Percentiles rank a stretch among this genome's conserved stretches.
phyloP scores from a whole-genome alignment of 768 basidiomycete genomes.

The Pleurotus sapidus region DNA sequence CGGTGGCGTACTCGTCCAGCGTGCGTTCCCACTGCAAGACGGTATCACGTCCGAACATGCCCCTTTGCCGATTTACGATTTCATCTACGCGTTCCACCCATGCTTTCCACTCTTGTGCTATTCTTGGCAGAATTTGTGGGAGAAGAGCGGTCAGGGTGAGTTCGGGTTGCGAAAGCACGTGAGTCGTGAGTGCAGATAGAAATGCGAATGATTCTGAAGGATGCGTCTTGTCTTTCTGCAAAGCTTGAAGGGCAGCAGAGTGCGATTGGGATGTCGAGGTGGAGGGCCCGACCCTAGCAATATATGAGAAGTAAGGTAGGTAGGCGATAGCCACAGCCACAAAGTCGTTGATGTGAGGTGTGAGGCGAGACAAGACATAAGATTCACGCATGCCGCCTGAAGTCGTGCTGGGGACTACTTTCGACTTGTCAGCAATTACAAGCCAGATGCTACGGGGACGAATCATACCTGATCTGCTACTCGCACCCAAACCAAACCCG shows the following conservation, averaged over 20 bases:
- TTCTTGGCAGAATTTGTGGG: constrained; percentile 58
- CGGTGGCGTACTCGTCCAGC: constrained; percentile 63
- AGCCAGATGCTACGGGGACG: constrained; percentile 7
- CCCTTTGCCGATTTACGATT: constrained; percentile 66
- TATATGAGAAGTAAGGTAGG: constrained; percentile 79
- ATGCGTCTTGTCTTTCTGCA: constrained; percentile 65
- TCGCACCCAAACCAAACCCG: constrained; percentile 26
- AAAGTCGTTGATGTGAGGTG: constrained; percentile 75
- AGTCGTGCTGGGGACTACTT: constrained; percentile 11
- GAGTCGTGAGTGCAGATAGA: constrained; percentile 64
- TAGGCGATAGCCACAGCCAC: constrained; percentile 77
- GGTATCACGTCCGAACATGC: constrained; percentile 77
- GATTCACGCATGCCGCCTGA: constrained; percentile 73
- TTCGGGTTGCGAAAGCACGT: constrained; percentile 65
- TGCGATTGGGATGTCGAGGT: constrained; percentile 34
- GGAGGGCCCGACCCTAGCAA: constrained; percentile 24
- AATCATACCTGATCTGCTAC: constrained; percentile 12
- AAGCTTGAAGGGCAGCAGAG: constrained; percentile 40
- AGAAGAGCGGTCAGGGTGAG: constrained; percentile 59
- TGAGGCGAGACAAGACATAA: constrained; percentile 72
- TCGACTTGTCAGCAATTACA: constrained; percentile 9
- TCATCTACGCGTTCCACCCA: constrained; percentile 74
- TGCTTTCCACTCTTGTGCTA: constrained; percentile 72
- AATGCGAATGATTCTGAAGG: constrained; percentile 75
- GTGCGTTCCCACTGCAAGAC: constrained; percentile 67